Conservation (phyloP, 2,329 filamentous ascomycete genomes). For the Xylariaceae sp. region DNA sequence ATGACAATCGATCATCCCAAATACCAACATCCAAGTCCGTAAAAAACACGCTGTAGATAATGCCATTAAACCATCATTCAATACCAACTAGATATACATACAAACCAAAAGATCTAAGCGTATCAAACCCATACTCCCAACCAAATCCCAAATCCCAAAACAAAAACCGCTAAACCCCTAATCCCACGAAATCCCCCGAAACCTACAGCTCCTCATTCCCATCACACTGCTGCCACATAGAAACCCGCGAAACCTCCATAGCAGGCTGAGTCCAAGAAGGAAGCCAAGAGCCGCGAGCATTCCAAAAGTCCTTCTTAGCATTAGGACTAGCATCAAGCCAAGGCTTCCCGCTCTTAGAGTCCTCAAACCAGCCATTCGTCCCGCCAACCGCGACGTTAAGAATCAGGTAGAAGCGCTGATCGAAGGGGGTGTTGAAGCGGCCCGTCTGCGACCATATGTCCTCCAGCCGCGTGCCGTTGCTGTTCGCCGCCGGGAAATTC, state of each 20-base stretch:
- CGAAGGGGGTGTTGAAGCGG: constrained; percentile 64
- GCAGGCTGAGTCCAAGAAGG: constrained; percentile 67
- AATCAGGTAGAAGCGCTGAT: constrained; percentile 71
- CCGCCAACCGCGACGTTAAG: constrained; percentile 72
- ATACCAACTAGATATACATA: no score
- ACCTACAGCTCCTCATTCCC: constrained; percentile 54
- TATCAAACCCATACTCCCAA: no score
- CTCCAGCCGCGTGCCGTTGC: constrained; percentile 61
- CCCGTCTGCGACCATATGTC: constrained; percentile 63
- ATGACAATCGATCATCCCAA: no score
- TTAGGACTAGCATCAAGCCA: constrained; percentile 68
- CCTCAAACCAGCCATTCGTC: constrained; percentile 80
- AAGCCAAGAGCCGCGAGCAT: constrained; percentile 59
- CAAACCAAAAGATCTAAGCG: no score
- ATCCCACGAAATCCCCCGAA: background rate
- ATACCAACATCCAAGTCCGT: no score
- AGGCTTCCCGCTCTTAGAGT: constrained; percentile 67
- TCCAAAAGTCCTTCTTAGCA: constrained; percentile 74
- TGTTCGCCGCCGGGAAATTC: constrained; percentile 58
- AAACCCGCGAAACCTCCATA: constrained; percentile 65
- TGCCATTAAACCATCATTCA: no score
- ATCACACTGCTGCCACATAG: constrained; percentile 67
- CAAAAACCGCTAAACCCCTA: background rate
- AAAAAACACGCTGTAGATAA: no score
- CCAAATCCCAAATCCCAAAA: no score